Evolutionary conservation across 2,329 filamentous ascomycete species (phyloP).

Genomic region (Colletotrichum tropicicola): DNA sequence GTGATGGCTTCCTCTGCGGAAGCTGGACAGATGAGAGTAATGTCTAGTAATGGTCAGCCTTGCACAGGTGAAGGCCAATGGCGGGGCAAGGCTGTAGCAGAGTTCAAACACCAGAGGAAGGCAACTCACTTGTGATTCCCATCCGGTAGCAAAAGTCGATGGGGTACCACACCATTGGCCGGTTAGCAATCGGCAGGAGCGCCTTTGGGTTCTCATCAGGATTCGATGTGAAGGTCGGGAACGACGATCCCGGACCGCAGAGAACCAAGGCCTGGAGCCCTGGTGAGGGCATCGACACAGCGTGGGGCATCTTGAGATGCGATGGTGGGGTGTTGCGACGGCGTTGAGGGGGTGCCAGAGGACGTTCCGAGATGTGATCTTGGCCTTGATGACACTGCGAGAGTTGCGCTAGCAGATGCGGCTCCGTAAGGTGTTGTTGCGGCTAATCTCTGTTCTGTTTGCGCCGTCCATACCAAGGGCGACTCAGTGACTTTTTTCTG

Average conservation of each 20-base stretch:
- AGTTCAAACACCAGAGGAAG: too few species aligned
- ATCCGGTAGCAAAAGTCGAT: constrained; percentile 86
- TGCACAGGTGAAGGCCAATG: background rate
- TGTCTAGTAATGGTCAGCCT: constrained; percentile 55
- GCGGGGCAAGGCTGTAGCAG: background rate
- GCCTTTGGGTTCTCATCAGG: constrained; percentile 85
- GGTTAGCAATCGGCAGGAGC: constrained; percentile 82
- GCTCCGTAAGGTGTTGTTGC: background rate
- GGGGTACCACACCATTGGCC: constrained; percentile 91
- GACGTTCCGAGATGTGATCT: background rate
- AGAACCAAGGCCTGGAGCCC: constrained; percentile 86
- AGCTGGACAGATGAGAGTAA: constrained; percentile 70
- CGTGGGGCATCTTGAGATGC: constrained; percentile 73
- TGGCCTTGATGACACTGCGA: background rate
- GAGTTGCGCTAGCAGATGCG: background rate
- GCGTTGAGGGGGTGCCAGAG: background rate
- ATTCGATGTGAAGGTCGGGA: constrained; percentile 84
- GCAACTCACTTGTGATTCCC: constrained; percentile 73
- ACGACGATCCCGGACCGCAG: constrained; percentile 83
- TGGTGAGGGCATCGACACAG: constrained; percentile 74
- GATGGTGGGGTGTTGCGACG: constrained; percentile 21
- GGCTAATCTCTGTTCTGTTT: background rate
- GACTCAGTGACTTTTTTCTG: constrained; percentile 3
- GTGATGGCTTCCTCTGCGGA: constrained; percentile 74
- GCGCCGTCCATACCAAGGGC: background rate